Evolutionary conservation across 2,329 filamentous ascomycete species (phyloP).

Genomic region (Cordyceps cicadae): DNA sequence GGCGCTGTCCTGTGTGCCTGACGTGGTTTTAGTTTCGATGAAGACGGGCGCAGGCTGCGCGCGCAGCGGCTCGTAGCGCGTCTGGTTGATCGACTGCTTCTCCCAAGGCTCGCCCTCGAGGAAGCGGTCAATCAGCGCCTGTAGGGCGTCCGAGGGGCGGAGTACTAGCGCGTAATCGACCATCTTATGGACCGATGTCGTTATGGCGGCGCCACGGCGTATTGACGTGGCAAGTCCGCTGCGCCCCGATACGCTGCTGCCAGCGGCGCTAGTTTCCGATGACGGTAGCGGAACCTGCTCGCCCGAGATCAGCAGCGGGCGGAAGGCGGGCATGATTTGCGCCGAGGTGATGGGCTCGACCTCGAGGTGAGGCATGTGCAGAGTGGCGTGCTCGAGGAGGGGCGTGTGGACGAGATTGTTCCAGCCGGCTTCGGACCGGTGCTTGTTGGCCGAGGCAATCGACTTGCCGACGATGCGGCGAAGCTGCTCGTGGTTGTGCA

Average conservation of each 20-base stretch:
- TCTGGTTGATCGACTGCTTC: not conserved
- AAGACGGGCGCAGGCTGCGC: not conserved
- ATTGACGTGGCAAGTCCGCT: no score
- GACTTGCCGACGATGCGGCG: not conserved
- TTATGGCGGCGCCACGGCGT: not conserved
- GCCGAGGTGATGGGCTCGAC: not conserved
- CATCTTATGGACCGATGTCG: not conserved
- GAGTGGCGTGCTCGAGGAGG: not conserved
- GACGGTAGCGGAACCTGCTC: not conserved
- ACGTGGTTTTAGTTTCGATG: not conserved
- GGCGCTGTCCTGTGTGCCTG: not conserved
- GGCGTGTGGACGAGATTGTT: constrained; percentile 1
- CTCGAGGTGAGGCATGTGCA: not conserved
- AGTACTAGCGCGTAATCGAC: not conserved
- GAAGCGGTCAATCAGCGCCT: not conserved
- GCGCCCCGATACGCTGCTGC: not conserved
- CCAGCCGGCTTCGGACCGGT: not conserved
- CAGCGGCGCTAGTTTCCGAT: not conserved
- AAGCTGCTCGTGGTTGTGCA: not conserved
- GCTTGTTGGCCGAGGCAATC: not conserved
- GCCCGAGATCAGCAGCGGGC: not conserved
- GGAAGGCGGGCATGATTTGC: not conserved
- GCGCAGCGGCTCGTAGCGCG: not conserved
- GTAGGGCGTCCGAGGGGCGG: not conserved
- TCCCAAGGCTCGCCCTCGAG: not conserved